Evolutionary conservation across 208 protist genomes (phyloP).

Genomic region (Trichomonas tenax): DNA sequence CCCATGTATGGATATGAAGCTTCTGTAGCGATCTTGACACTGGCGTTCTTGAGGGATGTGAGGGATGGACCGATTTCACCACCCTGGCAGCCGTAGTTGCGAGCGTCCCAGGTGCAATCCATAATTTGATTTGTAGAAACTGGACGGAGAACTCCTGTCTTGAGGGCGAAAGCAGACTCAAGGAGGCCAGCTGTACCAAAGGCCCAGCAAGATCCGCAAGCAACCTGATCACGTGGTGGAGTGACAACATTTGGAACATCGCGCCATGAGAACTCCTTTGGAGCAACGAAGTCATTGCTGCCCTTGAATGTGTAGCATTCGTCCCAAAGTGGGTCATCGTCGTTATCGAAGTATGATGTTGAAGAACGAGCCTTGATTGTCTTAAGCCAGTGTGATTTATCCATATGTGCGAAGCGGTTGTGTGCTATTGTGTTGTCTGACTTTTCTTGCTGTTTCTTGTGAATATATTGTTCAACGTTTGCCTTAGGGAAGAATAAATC

Average conservation of each 20-base stretch:
- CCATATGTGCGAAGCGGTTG: background rate
- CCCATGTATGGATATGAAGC: background rate
- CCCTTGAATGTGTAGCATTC: background rate
- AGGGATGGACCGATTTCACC: background rate
- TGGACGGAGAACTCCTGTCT: background rate
- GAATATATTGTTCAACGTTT: background rate
- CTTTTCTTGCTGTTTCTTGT: background rate
- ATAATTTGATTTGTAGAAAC: background rate
- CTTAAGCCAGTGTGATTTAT: background rate
- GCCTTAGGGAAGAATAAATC: background rate
- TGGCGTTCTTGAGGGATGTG: background rate
- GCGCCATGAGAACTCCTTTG: background rate
- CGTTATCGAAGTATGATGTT: too few relatives aligned
- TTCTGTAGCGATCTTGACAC: background rate
- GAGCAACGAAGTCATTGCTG: background rate
- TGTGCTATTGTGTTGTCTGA: background rate
- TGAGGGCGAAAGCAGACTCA: background rate
- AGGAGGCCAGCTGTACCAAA: background rate
- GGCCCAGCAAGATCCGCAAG: background rate
- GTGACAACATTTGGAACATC: background rate
- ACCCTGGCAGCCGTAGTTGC: background rate
- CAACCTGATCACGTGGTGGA: background rate
- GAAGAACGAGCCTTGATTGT: background rate
- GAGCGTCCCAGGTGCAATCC: background rate
- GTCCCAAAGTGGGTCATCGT: too few relatives aligned